Base-by-base conservation (phyloP, 768 basidiomycete genomes). In the Bullera alba region DNA sequence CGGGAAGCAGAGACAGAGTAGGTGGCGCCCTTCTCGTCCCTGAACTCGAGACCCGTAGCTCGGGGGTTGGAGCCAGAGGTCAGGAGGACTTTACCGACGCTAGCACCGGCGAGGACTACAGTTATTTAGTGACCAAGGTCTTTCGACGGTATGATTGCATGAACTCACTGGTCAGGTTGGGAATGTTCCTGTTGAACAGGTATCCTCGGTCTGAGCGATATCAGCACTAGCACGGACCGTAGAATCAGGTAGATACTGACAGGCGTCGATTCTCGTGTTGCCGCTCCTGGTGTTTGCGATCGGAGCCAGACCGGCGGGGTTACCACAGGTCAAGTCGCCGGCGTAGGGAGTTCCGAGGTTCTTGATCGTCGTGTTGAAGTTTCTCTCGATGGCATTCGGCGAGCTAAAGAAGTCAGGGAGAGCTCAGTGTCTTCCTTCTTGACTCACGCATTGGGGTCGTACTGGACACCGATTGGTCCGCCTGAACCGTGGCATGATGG, bases 151-250 rank as follows among this genome's bases (percentile, higher is more conserved):
- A n/a, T n/a, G n/a, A n/a, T n/a, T 28, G 10, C 27, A 5, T 37
- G n/a, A n/a, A n/a, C 51, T 47, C 34, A 54, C 50, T 64, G 38
- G 61, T 62, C 23, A 69, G 46, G 35, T 66, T 66, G 19, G 62
- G 60, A 21, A 42, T 36, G 30, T 37, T 36, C 51, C 63, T 59
- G 12, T 50, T 42, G 49, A 53, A 60, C 17, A 68, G 48, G 28
- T 68, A 68, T 17, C 51, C 62, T 44, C 65, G 61, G 55, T 63
- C n/a, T n/a, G n/a, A n/a, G n/a, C n/a, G n/a, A n/a, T n/a, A n/a
- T 21, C 17, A 30, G 2, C n/a, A 30, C 30, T 25, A 28, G 48
- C 17, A 16, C 27, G 16, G 23, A 3, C 16, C 7, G 6, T 27
- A 38, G 21, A 10, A 26, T 19, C 3, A 32, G 28, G 26, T 30